A percentile compares a stretch with the other conserved stretches of the same genome.
phyloP scores from a whole-genome alignment of 1,284 basidiomycete genomes.

The Bondarzewia mesenterica region DNA sequence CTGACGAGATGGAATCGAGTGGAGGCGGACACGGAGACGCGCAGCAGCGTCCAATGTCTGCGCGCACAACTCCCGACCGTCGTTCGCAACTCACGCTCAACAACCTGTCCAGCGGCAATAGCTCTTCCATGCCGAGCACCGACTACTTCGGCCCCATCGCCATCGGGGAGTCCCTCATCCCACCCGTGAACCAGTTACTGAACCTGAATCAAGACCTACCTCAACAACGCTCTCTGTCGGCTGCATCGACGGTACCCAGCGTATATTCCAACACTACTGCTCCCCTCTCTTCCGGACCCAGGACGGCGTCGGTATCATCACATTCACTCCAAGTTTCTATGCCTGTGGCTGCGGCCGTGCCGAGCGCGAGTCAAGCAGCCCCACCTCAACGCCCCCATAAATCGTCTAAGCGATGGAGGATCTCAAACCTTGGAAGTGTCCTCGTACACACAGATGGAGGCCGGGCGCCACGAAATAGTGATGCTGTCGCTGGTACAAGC shows the following conservation, averaged over 20 bases:
- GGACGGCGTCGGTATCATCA: no score
- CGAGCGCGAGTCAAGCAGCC: neutral
- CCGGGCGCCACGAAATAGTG: neutral
- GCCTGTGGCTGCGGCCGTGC: neutral
- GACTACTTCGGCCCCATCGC: constrained; percentile 1
- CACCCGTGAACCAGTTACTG: neutral
- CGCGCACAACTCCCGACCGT: neutral
- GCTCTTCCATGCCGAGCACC: neutral
- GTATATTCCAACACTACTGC: neutral
- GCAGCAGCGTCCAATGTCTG: neutral
- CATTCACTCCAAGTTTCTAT: neutral
- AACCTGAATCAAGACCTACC: constrained; percentile 3
- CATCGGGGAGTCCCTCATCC: neutral
- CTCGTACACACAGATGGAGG: constrained; percentile 5
- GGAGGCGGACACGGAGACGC: neutral
- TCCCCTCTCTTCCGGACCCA: neutral
- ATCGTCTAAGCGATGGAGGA: neutral
- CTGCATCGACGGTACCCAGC: neutral
- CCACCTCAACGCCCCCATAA: constrained; percentile 2
- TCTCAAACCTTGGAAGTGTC: neutral
- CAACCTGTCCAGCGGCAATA: neutral
- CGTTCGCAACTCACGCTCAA: neutral
- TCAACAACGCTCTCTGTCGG: neutral
- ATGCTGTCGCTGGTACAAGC: neutral
- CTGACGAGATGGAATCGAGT: neutral